Base-by-base conservation (phyloP, 2,329 filamentous ascomycete species). In the Diaporthe sp. region DNA sequence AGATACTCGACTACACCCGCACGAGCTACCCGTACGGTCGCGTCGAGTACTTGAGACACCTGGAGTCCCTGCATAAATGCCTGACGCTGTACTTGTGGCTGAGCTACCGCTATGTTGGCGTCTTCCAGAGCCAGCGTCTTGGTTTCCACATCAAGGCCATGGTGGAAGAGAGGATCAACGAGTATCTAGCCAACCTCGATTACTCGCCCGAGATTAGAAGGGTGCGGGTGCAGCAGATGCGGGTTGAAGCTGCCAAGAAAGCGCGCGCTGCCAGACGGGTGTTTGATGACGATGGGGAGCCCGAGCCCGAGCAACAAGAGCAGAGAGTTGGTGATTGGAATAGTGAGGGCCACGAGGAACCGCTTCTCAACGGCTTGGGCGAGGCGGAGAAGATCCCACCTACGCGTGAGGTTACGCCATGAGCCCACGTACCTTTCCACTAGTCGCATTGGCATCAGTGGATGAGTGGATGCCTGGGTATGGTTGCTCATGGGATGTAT, bases 81-180 rank as follows among this genome's bases (percentile, higher is more conserved):
- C 86, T 99, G 50, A 95, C 96, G 58, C 86, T 96, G 61, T 99
- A 98, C 81, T 88, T 97, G 2, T 99, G 97, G 97, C 87, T 99
- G 22, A 96, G 94, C 78, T 98, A 96, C 83, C 92, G 96, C 9
- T 97, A 96, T 82, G 88, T 91, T 4, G 94, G 94, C 66, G 88
- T 97, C 68, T 97, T 98, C 82, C 89, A 86, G 8, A 94, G 92
- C 77, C 91, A 96, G 78, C 86, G 87, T 0, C 87, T 98, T 57
- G 95, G 95, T 0, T 93, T 94, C 77, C 92, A 98, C 81, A 91
- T 95, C 66, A 97, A 98, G 81, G 83, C 85, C 9, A 82, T 97
- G 67, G 92, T 96, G 2, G 96, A 98, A 84, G 87, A 91, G 69
- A 92, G 90, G 81, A 96, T 98, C 80, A 89, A 93, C 77, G 83